A percentile compares a stretch with the other conserved stretches of the same genome.
phyloP scores from a whole-genome alignment of 2,329 filamentous ascomycete species.

The Aspergillus brunneoviolaceus region DNA sequence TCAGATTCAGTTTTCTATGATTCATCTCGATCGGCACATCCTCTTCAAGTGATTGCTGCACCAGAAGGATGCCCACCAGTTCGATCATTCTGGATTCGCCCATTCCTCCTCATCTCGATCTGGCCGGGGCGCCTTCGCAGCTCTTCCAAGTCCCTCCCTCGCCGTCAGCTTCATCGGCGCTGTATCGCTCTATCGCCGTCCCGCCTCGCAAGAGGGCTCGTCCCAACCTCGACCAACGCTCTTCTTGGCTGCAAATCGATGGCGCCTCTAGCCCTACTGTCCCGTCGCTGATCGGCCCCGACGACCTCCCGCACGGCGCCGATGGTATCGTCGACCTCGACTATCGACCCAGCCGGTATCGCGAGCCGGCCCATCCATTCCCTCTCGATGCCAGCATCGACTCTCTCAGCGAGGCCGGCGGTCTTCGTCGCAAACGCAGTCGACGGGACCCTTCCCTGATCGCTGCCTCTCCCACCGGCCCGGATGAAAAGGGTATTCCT shows the following conservation, averaged over 20 bases:
- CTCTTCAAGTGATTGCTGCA: background rate
- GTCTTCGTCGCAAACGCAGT: conserved; percentile 33
- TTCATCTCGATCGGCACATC: background rate
- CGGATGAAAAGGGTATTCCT: conserved; percentile 19
- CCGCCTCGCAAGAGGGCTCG: conserved; percentile 35
- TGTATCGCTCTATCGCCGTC: conserved; percentile 36
- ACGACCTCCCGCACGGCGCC: conserved; percentile 31
- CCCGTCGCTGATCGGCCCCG: conserved; percentile 20
- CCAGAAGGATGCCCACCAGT: conserved; percentile 26
- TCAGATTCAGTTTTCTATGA: background rate
- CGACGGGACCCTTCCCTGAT: conserved; percentile 31
- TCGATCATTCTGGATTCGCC: conserved; percentile 37
- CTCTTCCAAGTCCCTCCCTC: conserved; percentile 39
- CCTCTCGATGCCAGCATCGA: conserved; percentile 31
- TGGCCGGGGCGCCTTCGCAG: conserved; percentile 38
- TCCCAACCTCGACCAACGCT: conserved; percentile 27
- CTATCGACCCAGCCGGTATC: conserved; percentile 46
- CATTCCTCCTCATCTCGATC: conserved; percentile 40
- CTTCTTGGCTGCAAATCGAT: conserved; percentile 25
- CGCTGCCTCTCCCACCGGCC: conserved; percentile 21
- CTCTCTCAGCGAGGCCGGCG: conserved; percentile 20
- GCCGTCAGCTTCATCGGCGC: conserved; percentile 38
- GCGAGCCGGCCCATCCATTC: conserved; percentile 27
- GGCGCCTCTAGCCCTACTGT: conserved; percentile 35
- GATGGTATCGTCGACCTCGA: conserved; percentile 23